Base-by-base conservation (phyloP, 2,329 filamentous ascomycete genomes). In the Colletotrichum zoysiae region DNA sequence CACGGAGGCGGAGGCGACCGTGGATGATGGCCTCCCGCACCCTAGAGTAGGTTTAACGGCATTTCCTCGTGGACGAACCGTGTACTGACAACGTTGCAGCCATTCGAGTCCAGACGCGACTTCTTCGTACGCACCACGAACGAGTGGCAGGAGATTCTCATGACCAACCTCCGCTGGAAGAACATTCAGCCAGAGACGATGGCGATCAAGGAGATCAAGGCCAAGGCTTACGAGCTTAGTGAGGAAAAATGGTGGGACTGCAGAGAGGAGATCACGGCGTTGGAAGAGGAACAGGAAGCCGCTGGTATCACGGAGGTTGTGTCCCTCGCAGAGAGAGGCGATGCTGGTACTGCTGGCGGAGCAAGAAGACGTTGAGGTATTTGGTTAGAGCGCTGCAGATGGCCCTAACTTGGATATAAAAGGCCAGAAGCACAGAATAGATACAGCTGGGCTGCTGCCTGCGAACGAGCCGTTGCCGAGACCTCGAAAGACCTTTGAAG, bases 231-330 rank as follows among this genome's bases (percentile, higher is more conserved):
- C 80, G 92, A 94, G 78, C 87, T 94, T 74, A 95, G 95, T 51
- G 96, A 99, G 82, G 93, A 95, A 83, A 97, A 97, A 81, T 99
- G 96, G 96, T 99, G 96, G 96, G 96, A 98, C 85, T 95, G 92
- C 79, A 89, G 96, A 77, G 96, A 99, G 84, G 95, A 98, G 83
- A 93, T 99, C 75, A 92, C 91, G 65, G 92, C 90, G 8, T 82
- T 98, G 78, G 96, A 99, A 82, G 95, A 98, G 82, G 95, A 98
- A 84, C 95, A 98, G 84, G 95, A 98, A 82, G 95, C 93, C 60
- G 94, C 95, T 44, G 95, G 96, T 12, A 98, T 98, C 81, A 93
- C 95, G 20, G 96, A 98, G 84, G 94, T 98, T 55, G 93, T 98
- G 66, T 96, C 92, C 78, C 85, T 98, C 78, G 91, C 92, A 61